phyloP scores from a whole-genome alignment of 2,329 filamentous ascomycete genomes.

The Rhynchosporium agropyri region DNA sequence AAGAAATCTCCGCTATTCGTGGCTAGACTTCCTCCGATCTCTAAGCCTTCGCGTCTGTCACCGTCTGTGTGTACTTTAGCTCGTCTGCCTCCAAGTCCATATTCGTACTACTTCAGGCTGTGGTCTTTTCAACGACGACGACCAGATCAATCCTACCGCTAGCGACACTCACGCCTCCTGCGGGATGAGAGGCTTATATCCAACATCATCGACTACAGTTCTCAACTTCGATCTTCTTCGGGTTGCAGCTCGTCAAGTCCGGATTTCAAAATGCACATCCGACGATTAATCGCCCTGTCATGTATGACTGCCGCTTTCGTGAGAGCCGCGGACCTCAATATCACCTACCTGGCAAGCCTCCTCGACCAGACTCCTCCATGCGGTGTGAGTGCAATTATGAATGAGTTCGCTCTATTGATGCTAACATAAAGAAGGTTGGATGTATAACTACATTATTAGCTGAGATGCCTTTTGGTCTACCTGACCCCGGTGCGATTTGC shows the following conservation, averaged over 20 bases:
- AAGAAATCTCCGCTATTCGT: neutral
- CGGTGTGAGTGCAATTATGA: slow-evolving; percentile 19
- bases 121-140: neutral
- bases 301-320: slow-evolving; percentile 7
- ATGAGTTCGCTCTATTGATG: neutral
- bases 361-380: slow-evolving; percentile 21
- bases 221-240: neutral
- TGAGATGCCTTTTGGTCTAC: neutral
- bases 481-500: slow-evolving; percentile 20
- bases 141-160: neutral
- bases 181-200: neutral
- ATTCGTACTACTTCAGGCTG: neutral
- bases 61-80: slow-evolving; percentile 15
- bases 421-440: slow-evolving; percentile 9
- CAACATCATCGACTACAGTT: neutral
- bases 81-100: neutral
- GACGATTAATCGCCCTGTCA: neutral
- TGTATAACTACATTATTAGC: slow-evolving; percentile 17
- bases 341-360: slow-evolving; percentile 14
- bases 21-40: slow-evolving; percentile 6
- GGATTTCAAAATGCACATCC: neutral
- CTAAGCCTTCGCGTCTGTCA: slow-evolving; percentile 5
- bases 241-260: neutral
- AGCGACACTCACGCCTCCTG: neutral
- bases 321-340: slow-evolving; percentile 13